Base-by-base conservation (phyloP, 805 yeast genomes). In the Brettanomyces naardenensis region DNA sequence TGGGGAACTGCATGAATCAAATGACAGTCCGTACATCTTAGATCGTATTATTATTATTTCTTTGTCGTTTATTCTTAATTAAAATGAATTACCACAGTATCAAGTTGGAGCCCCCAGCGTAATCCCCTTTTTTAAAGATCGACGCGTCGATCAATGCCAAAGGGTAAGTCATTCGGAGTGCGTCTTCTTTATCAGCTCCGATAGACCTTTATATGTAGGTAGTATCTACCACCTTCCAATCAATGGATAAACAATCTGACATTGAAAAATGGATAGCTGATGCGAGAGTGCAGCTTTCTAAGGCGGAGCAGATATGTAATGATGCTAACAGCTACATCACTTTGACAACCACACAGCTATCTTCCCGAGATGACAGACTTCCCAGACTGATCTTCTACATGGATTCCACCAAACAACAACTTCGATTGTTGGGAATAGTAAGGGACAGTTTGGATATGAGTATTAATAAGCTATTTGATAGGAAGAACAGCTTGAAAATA, bases 271-370 rank as follows among this genome's bases (percentile, higher is more conserved):
- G 75, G 71, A 57, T 64, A 6, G 44, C 49, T 11, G 74, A 69
- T 48, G 77, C 83, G 0, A 65, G 69, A 32, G 57, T 53, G 39
- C 66, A 70, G 18, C 61, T 77, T 26, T 53, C 65, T 1, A 61
- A 64, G 11, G 81, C 80, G 0, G 75, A 71, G 38, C 58, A 62
- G 6, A 49, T 71, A 4, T 76, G 84, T 37, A 63, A 65, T n/a
- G 65, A 63, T 25, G 78, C 81, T 15, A 70, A 69, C 47, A 45
- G 48, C 17, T 50, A 56, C 18, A 60, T 74, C 6, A 53, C 58
- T 1, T 53, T 56, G 9, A 61, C 69, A 2, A 53, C 58, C 25
- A 52, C 49, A n/a, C 52, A 61, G 11, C 56, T 73, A 6, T 62
- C 61, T 25, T 45, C 52, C 19, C 62, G 71, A 39, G 69, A 72